Evolutionary conservation across 371 early-diverging fungal genomes (phyloP).

Genomic region (Circinella minor): DNA sequence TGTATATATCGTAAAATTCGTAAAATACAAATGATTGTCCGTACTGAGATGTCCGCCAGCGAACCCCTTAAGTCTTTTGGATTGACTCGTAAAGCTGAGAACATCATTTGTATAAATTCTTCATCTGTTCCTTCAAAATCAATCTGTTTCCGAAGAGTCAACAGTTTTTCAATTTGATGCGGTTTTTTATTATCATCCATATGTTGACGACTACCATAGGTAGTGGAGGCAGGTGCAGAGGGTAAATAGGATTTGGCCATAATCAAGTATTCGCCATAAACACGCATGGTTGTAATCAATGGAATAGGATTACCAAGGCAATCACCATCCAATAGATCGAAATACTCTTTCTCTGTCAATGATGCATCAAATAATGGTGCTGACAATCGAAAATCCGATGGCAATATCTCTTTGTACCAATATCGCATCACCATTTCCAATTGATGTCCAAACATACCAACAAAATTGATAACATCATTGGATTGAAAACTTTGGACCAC

Average conservation of each 20-base stretch:
- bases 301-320: slow-evolving; percentile 17
- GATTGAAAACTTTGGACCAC: slow-evolving; percentile 15
- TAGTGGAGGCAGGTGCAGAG: slow-evolving; percentile 6
- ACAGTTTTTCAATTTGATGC: slow-evolving; percentile 13
- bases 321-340: slow-evolving; percentile 5
- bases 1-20: slow-evolving; percentile 23
- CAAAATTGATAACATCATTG: slow-evolving; percentile 21
- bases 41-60: slow-evolving; percentile 21
- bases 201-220: neutral
- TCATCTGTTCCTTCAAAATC: slow-evolving; percentile 24
- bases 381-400: slow-evolving; percentile 26
- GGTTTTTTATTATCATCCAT: neutral
- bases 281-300: slow-evolving; percentile 21
- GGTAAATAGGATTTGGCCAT: slow-evolving; percentile 74
- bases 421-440: slow-evolving; percentile 41
- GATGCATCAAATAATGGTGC: slow-evolving; percentile 38
- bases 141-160: neutral
- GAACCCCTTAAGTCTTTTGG: slow-evolving; percentile 17
- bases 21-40: slow-evolving; percentile 23
- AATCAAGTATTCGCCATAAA: slow-evolving; percentile 63
- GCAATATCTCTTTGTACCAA: slow-evolving; percentile 37
- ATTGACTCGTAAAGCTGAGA: neutral
- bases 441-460: slow-evolving; percentile 36
- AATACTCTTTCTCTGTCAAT: slow-evolving; percentile 21
- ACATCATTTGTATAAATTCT: slow-evolving; percentile 19